These are phyloP conservation scores for Xylariaceae sp. DNA, from an alignment of 2,329 filamentous ascomycete genomes.

Conservation along the genomic window DNA sequence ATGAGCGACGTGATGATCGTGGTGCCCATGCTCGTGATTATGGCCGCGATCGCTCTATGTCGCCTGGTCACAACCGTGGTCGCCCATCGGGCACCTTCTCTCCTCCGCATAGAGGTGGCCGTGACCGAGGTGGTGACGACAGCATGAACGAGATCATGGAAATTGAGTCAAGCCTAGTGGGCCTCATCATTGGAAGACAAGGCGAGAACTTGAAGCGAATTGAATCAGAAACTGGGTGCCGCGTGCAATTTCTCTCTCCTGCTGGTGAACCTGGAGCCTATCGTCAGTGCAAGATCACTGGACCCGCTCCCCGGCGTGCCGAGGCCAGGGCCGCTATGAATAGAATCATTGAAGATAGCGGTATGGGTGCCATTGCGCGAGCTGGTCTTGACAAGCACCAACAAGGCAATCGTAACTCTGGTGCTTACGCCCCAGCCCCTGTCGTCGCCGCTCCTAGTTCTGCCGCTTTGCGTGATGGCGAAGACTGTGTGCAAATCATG, in stretches of 20 bases:
- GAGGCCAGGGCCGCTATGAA: conserved; percentile 81
- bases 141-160: conserved; percentile 78
- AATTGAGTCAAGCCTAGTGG: conserved; percentile 82
- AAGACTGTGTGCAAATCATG: conserved; percentile 89
- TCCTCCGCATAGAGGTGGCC: conserved; percentile 50
- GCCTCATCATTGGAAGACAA: conserved; percentile 84
- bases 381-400: conserved; percentile 43
- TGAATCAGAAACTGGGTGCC: conserved; percentile 74
- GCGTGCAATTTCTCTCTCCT: conserved; percentile 83
- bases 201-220: conserved; percentile 86
- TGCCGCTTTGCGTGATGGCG: conserved; percentile 66
- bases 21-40: conserved; percentile 51
- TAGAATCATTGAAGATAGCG: conserved; percentile 83
- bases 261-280: conserved; percentile 66
- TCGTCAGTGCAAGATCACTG: conserved; percentile 82
- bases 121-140: conserved; percentile 52
- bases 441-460: conserved; percentile 15
- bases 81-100: conserved; percentile 53
- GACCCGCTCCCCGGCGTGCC: conserved; percentile 64
- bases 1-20: conserved; percentile 72
- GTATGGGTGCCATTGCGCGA: conserved; percentile 50
- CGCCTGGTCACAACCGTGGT: conserved; percentile 53
- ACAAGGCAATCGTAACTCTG: conserved; percentile 28
- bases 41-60: conserved; percentile 70
- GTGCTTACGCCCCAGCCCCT: conserved; percentile 24